Evolutionary conservation across 495 filamentous ascomycete species (phyloP).

Genomic region (Neurospora sp.): DNA sequence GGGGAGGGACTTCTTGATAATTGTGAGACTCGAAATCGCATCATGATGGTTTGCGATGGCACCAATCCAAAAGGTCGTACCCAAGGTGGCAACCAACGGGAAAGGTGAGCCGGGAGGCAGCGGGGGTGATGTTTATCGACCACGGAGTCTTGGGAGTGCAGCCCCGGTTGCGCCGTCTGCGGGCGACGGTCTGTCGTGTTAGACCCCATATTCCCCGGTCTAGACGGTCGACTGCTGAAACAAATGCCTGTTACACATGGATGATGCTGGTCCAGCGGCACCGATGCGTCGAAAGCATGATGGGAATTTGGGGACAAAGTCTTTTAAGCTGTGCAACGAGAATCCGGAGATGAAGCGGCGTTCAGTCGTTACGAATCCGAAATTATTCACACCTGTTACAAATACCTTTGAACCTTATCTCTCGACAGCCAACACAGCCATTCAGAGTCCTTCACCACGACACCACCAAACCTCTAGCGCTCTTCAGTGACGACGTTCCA

Average conservation of each 20-base stretch:
- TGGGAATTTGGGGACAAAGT: background rate
- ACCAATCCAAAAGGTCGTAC: background rate
- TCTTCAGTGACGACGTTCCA: background rate
- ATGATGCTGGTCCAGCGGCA: background rate
- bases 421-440: background rate
- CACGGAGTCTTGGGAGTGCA: background rate
- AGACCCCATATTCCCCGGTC: background rate
- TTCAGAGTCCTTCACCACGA: background rate
- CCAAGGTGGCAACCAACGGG: background rate
- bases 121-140: background rate
- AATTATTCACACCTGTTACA: background rate
- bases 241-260: background rate
- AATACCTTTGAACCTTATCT: background rate
- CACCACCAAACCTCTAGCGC: background rate
- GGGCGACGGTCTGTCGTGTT: background rate
- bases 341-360: background rate
- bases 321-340: background rate
- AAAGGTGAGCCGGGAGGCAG: background rate
- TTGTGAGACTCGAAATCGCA: background rate
- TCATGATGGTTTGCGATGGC: background rate
- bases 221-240: background rate
- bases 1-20: background rate
- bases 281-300: background rate
- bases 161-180: background rate
- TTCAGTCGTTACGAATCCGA: background rate